Evolutionary conservation across 202 grass and related monocot genomes (phyloP), one percentile per base, ranked within the genome.

Genomic region (Saccharum hybrid): DNA sequence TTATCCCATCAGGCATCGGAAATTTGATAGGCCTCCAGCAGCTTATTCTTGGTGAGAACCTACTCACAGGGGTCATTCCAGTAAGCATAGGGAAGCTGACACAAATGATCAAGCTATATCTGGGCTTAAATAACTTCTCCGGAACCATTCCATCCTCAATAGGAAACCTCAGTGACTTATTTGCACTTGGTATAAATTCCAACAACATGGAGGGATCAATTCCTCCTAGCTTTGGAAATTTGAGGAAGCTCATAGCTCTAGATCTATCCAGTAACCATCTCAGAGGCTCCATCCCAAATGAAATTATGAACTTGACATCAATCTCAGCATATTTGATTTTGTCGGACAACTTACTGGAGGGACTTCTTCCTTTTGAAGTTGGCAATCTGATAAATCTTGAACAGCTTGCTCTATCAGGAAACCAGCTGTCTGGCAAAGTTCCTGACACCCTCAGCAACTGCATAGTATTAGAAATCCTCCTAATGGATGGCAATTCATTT

Each of bases 181-280:
- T 39, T 23, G 37, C 48, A 10, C 54, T 90, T 16, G 34, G 31
- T 57, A 69, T 65, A 64, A 16, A 18, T 70, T 10, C 23, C 31
- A 90, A 90, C 71, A 77, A 40, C 43, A 74, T 86, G 54, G 40
- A 59, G 63, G 78, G 38, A 39, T 39, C 38, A 39, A 39, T 39
- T 39, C 38, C 38, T 39, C 38, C 38, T 39, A 39, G 38, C 38
- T 39, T 39, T 68, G 84, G 78, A 7, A 83, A 83, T 86, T 54
- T 90, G 69, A 79, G 60, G 9, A 41, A 67, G 51, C 67, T 90
- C 8, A 23, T 43, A 66, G 52, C 62, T 26, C 46, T 86, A 60
- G 79, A 15, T 78, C 59, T 86, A 48, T 79, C 74, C 0, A 71
- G 11, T 19, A 80, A 78, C 72, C 41, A 83, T 61, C 78, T 90